Evolutionary conservation across 2,329 filamentous ascomycete species (phyloP).

Genomic region (Fusarium zealandicum): DNA sequence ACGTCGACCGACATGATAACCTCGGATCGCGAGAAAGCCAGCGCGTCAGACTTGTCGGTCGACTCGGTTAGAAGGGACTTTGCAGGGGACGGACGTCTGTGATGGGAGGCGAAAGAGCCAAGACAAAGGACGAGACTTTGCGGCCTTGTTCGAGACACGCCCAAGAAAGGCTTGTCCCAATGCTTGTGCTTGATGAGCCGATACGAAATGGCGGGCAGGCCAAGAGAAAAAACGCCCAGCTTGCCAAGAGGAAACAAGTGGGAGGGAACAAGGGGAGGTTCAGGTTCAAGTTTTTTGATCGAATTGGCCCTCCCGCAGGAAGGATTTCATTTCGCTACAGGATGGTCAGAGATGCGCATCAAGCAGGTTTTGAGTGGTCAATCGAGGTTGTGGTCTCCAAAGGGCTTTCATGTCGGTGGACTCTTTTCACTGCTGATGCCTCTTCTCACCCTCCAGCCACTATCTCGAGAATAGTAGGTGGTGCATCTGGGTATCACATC

Average conservation of each 20-base stretch:
- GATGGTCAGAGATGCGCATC: conserved; percentile 12
- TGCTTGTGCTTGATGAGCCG: conserved; percentile 1
- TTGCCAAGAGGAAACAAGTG: conserved; percentile 21
- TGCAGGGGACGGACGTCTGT: conserved; percentile 2
- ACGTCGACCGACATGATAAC: conserved; percentile 16
- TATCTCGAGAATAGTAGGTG: neutral
- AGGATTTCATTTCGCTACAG: conserved; percentile 10
- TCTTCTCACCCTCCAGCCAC: too few species aligned
- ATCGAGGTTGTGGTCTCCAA: neutral
- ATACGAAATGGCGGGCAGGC: neutral
- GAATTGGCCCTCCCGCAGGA: conserved; percentile 8
- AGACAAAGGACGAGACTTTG: conserved; percentile 7
- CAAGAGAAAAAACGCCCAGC: conserved; percentile 26
- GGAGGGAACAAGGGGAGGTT: neutral
- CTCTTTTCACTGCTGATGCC: too few species aligned
- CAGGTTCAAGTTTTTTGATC: too few species aligned
- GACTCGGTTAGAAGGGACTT: conserved; percentile 21
- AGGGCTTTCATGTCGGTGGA: too few species aligned
- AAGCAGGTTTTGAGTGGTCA: conserved; percentile 1
- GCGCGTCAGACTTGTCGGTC: neutral
- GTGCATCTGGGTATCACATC: conserved; percentile 7
- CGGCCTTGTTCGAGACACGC: conserved; percentile 8
- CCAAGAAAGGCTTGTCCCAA: conserved; percentile 5
- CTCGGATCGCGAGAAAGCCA: conserved; percentile 14
- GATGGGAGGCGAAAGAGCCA: conserved; percentile 25